Base-by-base conservation (phyloP, 495 filamentous ascomycete genomes). In the Penicillium subrubescens region DNA sequence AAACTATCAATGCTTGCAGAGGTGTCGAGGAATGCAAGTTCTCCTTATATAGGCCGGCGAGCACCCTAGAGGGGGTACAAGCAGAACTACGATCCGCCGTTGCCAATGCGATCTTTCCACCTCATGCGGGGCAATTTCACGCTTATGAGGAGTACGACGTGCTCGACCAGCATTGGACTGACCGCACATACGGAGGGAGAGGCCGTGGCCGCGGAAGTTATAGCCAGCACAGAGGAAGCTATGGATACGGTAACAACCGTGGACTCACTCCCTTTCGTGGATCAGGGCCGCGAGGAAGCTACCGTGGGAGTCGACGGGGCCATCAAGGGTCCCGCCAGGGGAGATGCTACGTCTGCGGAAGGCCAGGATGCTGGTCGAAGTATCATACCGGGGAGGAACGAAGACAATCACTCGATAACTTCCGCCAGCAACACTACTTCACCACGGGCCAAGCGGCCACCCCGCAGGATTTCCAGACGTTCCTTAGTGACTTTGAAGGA, bases 401-500 rank as follows among this genome's bases (percentile, higher is more conserved):
- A 15, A 39, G 35, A 39, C 35, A 12, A 39, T 39, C 35, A 14
- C 35, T 39, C 35, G 35, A 39, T 15, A 39, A 39, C 35, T 39
- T 39, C 35, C 35, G 35, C 35, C 35, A 39, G 35, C 35, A 39
- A 15, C 35, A 39, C 35, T 39, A 39, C 52, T 55, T 55, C 52
- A 55, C 14, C 12, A 55, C 52, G 29, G 52, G 52, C 52, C 52
- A 33, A 33, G 34, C 29, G 27, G 29, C 52, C 52, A 55, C 52
- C 27, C 52, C 52, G 19, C 52, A 55, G 52, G 52, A 55, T 23
- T 55, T 55, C 52, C 52, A 55, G 34, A 55, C 35, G 29, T 55
- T 55, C 29, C 29, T 55, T 33, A 55, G 52, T 29, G 52, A 55
- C 52, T 55, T 55, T 33, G 52, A 55, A 55, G 52, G 52, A 27